Percentiles rank a stretch among this genome's conserved stretches.
These are phyloP conservation scores for Centrapalus pauciflorus DNA, from an alignment of 129 eudicot species.

Conservation along the genomic window DNA sequence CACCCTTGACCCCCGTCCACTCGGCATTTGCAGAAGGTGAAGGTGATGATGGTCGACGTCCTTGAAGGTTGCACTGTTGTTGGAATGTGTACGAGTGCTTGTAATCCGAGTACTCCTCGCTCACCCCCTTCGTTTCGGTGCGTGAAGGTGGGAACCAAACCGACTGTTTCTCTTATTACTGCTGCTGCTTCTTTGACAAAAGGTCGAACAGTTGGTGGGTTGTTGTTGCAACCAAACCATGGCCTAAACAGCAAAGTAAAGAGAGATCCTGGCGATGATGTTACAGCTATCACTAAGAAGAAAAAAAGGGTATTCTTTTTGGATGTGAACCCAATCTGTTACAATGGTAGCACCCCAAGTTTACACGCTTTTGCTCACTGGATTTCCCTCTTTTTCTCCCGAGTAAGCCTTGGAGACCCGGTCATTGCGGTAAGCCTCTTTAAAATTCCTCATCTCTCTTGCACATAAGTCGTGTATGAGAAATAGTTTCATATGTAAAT, in stretches of 20 bases:
- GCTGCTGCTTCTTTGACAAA: conserved; percentile 12
- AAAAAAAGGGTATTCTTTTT: conserved; percentile 70
- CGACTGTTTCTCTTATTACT: background rate
- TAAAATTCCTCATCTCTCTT: conserved; percentile 3
- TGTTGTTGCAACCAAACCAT: conserved; percentile 2
- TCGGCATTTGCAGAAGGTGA: too few relatives aligned
- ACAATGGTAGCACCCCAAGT: conserved; percentile 60
- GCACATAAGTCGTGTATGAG: too few relatives aligned
- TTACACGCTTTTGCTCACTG: conserved; percentile 76
- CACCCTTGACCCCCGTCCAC: too few relatives aligned
- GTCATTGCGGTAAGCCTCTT: conserved; percentile 66
- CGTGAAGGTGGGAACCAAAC: background rate
- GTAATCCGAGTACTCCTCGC: background rate
- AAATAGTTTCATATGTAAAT: too few relatives aligned
- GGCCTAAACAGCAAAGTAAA: background rate
- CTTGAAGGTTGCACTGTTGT: background rate
- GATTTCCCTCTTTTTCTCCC: conserved; percentile 84
- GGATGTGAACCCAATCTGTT: conserved; percentile 87
- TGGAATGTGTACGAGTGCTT: background rate
- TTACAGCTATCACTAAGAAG: background rate
- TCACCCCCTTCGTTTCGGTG: background rate
- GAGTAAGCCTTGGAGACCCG: conserved; percentile 72
- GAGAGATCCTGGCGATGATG: background rate
- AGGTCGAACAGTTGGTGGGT: conserved; percentile 45
- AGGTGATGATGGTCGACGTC: background rate